Percentiles rank a stretch among this genome's conserved stretches.
phyloP scores from a whole-genome alignment of 1,284 basidiomycete genomes.

The Sporisorium reilianum region DNA sequence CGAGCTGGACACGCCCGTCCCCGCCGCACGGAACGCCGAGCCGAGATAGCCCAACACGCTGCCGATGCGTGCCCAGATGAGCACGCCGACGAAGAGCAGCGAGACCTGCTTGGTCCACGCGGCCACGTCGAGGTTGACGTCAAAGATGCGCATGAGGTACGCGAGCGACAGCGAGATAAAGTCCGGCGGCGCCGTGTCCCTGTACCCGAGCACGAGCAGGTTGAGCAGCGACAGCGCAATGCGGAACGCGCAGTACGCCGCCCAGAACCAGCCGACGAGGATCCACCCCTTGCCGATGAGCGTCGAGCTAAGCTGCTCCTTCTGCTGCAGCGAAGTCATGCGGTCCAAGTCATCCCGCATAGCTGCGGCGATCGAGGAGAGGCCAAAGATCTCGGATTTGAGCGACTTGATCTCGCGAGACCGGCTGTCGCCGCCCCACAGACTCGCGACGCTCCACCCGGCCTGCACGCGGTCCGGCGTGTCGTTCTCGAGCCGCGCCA shows the following conservation, averaged over 20 bases:
- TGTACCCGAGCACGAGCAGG: slow-evolving; percentile 47
- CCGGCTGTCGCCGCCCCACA: slow-evolving; percentile 40
- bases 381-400: slow-evolving; percentile 69
- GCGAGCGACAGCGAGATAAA: slow-evolving; percentile 67
- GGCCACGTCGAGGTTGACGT: slow-evolving; percentile 69
- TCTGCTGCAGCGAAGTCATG: slow-evolving; percentile 64
- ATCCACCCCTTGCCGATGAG: slow-evolving; percentile 66
- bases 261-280: slow-evolving; percentile 67
- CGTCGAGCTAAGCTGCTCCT: slow-evolving; percentile 66
- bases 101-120: slow-evolving; percentile 70
- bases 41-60: slow-evolving; percentile 69
- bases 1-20: slow-evolving; percentile 69
- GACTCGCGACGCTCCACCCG: slow-evolving; percentile 29
- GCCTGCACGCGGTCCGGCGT: slow-evolving; percentile 4
- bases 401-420: slow-evolving; percentile 63
- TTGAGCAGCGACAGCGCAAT: slow-evolving; percentile 48
- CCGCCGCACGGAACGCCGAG: slow-evolving; percentile 68
- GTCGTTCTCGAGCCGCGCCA: slow-evolving; percentile 45
- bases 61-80: slow-evolving; percentile 70
- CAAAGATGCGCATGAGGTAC: slow-evolving; percentile 63
- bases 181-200: slow-evolving; percentile 65
- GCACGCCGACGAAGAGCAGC: slow-evolving; percentile 69
- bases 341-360: slow-evolving; percentile 69
- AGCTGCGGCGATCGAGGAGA: slow-evolving; percentile 69
- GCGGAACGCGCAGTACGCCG: slow-evolving; percentile 69